These are phyloP conservation scores for Tephrocybe sp. DNA, from an alignment of 768 basidiomycete species.

Conservation along the genomic window DNA sequence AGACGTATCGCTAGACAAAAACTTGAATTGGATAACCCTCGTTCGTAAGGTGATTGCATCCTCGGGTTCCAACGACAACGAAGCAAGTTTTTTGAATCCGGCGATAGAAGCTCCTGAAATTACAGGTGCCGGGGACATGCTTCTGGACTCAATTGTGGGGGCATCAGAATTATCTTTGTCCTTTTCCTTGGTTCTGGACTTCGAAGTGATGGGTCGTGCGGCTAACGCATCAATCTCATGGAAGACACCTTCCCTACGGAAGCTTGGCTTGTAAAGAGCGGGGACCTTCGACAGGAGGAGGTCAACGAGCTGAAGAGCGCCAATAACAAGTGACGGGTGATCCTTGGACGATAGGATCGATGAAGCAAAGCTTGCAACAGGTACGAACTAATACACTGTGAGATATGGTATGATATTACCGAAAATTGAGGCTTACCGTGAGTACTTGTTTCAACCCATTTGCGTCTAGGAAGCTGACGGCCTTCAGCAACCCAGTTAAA, in stretches of 20 bases:
- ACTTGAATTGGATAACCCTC: conserved; percentile 84
- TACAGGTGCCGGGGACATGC: conserved; percentile 32
- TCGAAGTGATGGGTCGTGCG: conserved; percentile 55
- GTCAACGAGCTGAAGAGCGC: conserved; percentile 92
- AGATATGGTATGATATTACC: background rate
- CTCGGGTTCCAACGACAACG: conserved; percentile 75
- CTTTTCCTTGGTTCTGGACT: conserved; percentile 46
- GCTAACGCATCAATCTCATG: conserved; percentile 88
- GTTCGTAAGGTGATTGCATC: conserved; percentile 94
- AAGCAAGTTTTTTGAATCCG: conserved; percentile 69
- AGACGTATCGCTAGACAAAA: conserved; percentile 59
- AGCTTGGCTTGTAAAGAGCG: conserved; percentile 80
- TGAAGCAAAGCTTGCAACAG: conserved; percentile 93
- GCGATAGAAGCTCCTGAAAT: conserved; percentile 45
- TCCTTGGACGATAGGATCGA: conserved; percentile 93
- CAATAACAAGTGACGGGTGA: conserved; percentile 81
- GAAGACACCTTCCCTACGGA: conserved; percentile 94
- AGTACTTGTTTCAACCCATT: conserved; percentile 77
- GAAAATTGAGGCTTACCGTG: conserved; percentile 49
- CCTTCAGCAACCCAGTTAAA: conserved; percentile 84
- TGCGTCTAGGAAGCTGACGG: conserved; percentile 83
- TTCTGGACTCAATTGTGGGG: conserved; percentile 41
- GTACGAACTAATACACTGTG: conserved; percentile 66
- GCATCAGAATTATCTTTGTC: conserved; percentile 42
- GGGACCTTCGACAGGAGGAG: conserved; percentile 84